Base-by-base conservation (phyloP, 805 yeast genomes). In the Wickerhamiella galacta region DNA sequence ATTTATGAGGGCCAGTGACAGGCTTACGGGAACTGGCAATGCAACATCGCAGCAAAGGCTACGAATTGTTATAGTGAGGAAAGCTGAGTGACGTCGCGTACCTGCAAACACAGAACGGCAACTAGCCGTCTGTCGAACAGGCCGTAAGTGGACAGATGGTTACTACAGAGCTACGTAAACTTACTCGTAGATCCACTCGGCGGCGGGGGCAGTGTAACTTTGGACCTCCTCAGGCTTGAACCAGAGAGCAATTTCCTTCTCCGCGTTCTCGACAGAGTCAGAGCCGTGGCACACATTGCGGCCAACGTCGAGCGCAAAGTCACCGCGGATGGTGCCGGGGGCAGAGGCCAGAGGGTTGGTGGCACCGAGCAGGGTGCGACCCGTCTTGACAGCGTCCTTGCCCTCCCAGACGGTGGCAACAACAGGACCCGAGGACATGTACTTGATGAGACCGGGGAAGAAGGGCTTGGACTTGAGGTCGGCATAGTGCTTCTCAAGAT, bases 401-500 rank as follows among this genome's bases (percentile, higher is more conserved):
- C 99, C 99, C 68, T 90, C 96, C 99, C 99, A 90, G 53, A 85
- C 95, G 60, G 95, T 90, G 53, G 98, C 98, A 54, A 87, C 74
- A 51, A 90, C 78, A 59, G 99, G 99, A 53, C 99, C 99, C 48
- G 95, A 82, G 59, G 71, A 68, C 99, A 90, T 92, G 81, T 85
- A 85, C 46, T 82, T 69, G 58, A 81, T 72, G 64, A 90, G 72
- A 45, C 93, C 80, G 60, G 96, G 95, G 87, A 85, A 90, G 72
- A 90, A 90, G 55, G 96, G 93, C 73, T 90, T 90, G 56, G 72
- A 64, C 61, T 78, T 85, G 63, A 90, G 78, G 68, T 90, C 99
- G 44, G 75, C 76, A 71, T 92, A 90, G 70, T 90, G 99, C 56
- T 78, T 71, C 63, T 85, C 79, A 63, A 92, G 72, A 51, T 83